Evolutionary conservation across 495 filamentous ascomycete species (phyloP).

Genomic region (Hypoxylon rickii): DNA sequence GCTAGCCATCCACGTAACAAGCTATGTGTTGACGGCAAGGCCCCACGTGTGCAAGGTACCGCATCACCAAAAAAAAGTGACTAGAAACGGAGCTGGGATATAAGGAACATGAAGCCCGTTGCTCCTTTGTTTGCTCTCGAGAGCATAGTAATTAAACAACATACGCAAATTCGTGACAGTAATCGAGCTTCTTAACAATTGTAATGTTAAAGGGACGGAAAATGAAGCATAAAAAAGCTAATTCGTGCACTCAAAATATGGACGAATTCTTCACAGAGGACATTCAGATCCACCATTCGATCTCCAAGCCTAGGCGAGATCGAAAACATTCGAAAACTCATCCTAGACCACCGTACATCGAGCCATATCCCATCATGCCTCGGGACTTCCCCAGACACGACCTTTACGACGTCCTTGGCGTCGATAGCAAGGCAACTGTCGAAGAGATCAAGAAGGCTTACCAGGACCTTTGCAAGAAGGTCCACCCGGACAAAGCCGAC

Average conservation of each 20-base stretch:
- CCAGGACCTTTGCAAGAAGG: constrained; percentile 11
- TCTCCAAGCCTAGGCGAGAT: neutral
- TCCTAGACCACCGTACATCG: neutral
- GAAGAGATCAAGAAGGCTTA: constrained; percentile 30
- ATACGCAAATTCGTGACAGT: neutral
- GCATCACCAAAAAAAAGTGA: neutral
- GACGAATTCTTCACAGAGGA: neutral
- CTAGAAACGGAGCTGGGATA: neutral
- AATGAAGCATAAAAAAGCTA: neutral
- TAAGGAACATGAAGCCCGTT: constrained; percentile 4
- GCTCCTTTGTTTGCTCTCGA: neutral
- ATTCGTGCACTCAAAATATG: neutral
- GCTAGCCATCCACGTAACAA: constrained; percentile 15
- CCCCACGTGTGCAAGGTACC: constrained; percentile 21
- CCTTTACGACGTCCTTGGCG: constrained; percentile 22
- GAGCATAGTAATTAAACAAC: neutral
- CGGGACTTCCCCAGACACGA: constrained; percentile 16
- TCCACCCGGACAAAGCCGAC: constrained; percentile 25
- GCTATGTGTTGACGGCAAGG: constrained; percentile 4
- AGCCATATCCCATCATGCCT: constrained; percentile 8
- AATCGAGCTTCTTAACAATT: neutral
- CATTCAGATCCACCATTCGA: neutral
- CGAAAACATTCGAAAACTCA: neutral
- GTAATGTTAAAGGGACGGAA: neutral
- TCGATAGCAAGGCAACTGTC: constrained; percentile 10